phyloP scores from a whole-genome alignment of 805 yeast species.

The Schizosaccharomyces japonicus region DNA sequence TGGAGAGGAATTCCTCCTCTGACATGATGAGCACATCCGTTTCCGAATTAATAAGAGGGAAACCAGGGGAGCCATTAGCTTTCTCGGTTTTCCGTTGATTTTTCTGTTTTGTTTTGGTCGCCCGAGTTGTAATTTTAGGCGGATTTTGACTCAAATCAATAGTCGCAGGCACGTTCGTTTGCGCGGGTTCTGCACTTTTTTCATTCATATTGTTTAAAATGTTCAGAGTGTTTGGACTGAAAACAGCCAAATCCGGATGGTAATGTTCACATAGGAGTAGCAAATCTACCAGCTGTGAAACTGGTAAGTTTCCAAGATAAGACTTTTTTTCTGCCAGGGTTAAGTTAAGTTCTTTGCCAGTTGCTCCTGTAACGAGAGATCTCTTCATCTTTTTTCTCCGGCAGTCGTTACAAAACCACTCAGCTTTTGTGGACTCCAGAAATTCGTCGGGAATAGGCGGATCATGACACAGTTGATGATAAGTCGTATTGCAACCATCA shows the following conservation, averaged over 20 bases:
- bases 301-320: background rate
- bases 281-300: constrained; percentile 1
- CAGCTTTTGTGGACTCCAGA: background rate
- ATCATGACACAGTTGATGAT: constrained; percentile 20
- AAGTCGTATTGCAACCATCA: constrained; percentile 20
- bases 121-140: too few species aligned
- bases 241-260: background rate
- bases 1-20: background rate
- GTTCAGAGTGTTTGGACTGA: background rate
- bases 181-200: too few species aligned
- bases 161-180: too few species aligned
- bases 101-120: too few species aligned
- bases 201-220: too few species aligned
- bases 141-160: too few species aligned
- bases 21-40: too few species aligned
- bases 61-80: too few species aligned
- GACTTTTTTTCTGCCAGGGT: background rate
- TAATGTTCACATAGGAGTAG: background rate
- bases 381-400: background rate
- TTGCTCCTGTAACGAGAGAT: background rate
- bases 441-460: constrained; percentile 18
- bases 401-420: constrained; percentile 4
- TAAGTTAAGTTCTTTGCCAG: background rate
- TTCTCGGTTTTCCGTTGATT: too few species aligned
- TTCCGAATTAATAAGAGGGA: too few species aligned